Base-by-base conservation (phyloP, 1,139 yeast genomes). In the Zygosaccharomyces sapae region DNA sequence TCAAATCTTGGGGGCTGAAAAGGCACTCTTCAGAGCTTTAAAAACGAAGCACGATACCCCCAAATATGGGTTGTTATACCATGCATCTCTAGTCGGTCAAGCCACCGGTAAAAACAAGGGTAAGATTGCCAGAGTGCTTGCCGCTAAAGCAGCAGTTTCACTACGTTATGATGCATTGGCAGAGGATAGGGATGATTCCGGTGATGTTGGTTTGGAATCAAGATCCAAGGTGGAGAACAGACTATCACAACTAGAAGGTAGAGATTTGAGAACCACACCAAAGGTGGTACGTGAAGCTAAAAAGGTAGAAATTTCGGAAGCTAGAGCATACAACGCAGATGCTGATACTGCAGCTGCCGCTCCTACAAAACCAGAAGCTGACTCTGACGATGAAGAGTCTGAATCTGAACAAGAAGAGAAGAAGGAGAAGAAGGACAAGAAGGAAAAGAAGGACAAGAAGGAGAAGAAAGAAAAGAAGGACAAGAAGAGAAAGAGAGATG, bases 1-100 rank as follows among this genome's bases (percentile, higher is more conserved):
- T 55, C 99, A 94, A 77, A 92, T 94, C 64, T 80, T 94, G 68
- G 99, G 99, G 73, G 98, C 99, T 58, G 99, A 94, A 75, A 94
- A 94, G 80, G 98, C 98, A 43, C 78, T 94, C 57, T 94, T 94
- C 79, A 84, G 97, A 75, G 98, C 98, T 54, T 81, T 92, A 68
- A 92, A 92, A 77, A 94, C 99, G 53, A 92, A 92, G 75, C 96
- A 90, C 67, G 95, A 92, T 70, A 94, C 99, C 57, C 99, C 99
- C 67, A 92, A 94, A 73, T 92, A 92, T 69, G 98, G 99, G 73
- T 79, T 92, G 65, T 79, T 92, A 59, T 92, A 92, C 77, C 98
- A 94, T 69, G 95, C 98, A 44, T 89, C 97, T 38, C 79, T 92
- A 63, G 94, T 94, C 63, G 98, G 98, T 61, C 95, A 87, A 74